These are phyloP conservation scores for Boletus barrowsii DNA, from an alignment of 768 basidiomycete species.

Conservation along the genomic window DNA sequence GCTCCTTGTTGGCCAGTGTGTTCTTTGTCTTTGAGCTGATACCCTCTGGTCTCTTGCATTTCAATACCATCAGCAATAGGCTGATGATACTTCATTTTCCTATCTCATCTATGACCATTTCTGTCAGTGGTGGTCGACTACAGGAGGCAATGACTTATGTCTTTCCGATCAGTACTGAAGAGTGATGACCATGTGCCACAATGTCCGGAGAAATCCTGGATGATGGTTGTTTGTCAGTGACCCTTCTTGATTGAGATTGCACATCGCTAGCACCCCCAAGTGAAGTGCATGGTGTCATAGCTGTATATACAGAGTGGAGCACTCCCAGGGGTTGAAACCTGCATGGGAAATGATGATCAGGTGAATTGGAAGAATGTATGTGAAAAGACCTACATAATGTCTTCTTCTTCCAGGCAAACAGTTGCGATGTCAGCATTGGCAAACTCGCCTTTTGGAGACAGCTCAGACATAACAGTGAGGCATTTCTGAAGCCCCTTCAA, in stretches of 20 bases:
- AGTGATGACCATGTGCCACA: background rate
- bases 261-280: rapidly evolving
- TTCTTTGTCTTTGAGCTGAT: background rate
- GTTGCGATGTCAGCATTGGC: too few species aligned
- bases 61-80: too few species aligned
- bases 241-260: background rate
- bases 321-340: background rate
- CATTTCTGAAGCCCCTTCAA: too few species aligned
- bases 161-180: background rate
- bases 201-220: background rate
- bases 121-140: too few species aligned
- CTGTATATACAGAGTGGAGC: background rate
- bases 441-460: too few species aligned
- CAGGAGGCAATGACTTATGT: background rate
- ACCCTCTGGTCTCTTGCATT: background rate
- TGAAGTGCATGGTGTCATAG: constrained; percentile 6
- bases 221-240: background rate
- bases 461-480: too few species aligned
- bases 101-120: too few species aligned
- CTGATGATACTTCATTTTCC: too few species aligned
- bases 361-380: too few species aligned
- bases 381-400: too few species aligned
- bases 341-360: too few species aligned
- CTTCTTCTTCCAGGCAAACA: too few species aligned
- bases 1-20: background rate